Percentiles rank a stretch among this genome's conserved stretches.
Conservation (phyloP, 1,139 yeast genomes). For the Geotrichum australiense region DNA sequence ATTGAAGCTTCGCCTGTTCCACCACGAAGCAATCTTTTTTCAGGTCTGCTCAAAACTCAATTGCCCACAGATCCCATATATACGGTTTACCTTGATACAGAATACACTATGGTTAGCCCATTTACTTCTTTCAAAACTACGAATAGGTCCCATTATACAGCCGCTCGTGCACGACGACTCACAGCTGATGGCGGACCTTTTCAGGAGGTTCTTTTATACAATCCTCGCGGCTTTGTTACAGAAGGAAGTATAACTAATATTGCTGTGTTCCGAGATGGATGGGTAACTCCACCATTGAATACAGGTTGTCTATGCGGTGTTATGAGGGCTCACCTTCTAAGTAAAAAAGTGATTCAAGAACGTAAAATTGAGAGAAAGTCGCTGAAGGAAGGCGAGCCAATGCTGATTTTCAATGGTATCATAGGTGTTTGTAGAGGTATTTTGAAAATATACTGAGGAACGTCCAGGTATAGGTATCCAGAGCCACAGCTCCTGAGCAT, state of each 20-base stretch:
- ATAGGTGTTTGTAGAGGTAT: conserved; percentile 70
- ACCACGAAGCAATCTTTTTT: conserved; percentile 38
- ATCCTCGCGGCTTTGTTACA: conserved; percentile 53
- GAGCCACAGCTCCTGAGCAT: too few relatives aligned
- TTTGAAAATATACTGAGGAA: too few relatives aligned
- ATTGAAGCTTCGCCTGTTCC: conserved; percentile 46
- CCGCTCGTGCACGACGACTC: conserved; percentile 47
- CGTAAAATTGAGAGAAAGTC: conserved; percentile 41
- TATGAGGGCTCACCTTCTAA: conserved; percentile 57
- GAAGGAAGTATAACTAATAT: conserved; percentile 86
- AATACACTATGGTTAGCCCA: conserved; percentile 53
- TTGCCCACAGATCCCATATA: conserved; percentile 37
- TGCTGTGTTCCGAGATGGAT: conserved; percentile 54
- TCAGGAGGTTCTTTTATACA: conserved; percentile 67
- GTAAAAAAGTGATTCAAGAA: conserved; percentile 51
- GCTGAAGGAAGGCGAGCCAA: conserved; percentile 53
- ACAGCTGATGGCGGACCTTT: conserved; percentile 23
- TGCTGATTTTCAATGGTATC: conserved; percentile 72
- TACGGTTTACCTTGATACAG: conserved; percentile 56
- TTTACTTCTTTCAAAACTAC: conserved; percentile 91
- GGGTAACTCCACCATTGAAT: conserved; percentile 74
- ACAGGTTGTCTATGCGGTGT: conserved; percentile 88
- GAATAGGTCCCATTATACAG: conserved; percentile 52
- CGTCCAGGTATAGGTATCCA: too few relatives aligned
- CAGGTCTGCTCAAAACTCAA: conserved; percentile 35